Evolutionary conservation across 106 monocot genomes (phyloP).

Genomic region (Dendrobium huoshanense): DNA sequence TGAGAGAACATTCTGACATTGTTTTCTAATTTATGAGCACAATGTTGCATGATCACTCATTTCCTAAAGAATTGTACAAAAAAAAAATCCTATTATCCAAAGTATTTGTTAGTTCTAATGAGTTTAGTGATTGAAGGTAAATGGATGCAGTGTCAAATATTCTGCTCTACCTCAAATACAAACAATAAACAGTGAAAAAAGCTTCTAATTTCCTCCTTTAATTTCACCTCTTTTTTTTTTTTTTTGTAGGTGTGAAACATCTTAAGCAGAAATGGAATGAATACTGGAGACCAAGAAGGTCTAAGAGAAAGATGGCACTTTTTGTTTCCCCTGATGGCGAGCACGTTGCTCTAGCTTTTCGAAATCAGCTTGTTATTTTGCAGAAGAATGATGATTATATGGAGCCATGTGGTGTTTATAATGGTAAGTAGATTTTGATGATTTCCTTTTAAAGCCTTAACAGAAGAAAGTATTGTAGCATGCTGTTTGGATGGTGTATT

Average conservation of each 20-base stretch:
- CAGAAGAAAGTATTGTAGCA: not conserved
- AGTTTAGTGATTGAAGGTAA: not conserved
- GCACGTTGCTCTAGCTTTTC: conserved; percentile 43
- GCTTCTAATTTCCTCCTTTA: not conserved
- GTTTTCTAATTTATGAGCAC: not conserved
- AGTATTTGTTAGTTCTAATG: not conserved
- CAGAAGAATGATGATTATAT: conserved; percentile 54
- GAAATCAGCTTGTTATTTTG: conserved; percentile 47
- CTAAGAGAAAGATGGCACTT: conserved; percentile 32
- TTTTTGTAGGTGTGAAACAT: conserved; percentile 39
- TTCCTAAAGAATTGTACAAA: not conserved
- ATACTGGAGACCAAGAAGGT: conserved; percentile 17
- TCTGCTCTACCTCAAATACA: not conserved
- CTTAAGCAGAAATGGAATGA: conserved; percentile 61
- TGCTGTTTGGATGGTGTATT: not conserved
- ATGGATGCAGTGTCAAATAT: not conserved
- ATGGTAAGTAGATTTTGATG: conserved; percentile 33
- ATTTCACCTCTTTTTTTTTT: not conserved
- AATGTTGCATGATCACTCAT: not conserved
- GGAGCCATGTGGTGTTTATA: conserved; percentile 60
- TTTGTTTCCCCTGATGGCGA: conserved; percentile 57
- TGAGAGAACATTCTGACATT: not conserved
- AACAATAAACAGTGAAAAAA: too few species aligned
- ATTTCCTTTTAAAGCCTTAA: not conserved
- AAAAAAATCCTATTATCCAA: not conserved